Conservation (phyloP, 2,329 filamentous ascomycete species). For the Colletotrichum theobromicola region DNA sequence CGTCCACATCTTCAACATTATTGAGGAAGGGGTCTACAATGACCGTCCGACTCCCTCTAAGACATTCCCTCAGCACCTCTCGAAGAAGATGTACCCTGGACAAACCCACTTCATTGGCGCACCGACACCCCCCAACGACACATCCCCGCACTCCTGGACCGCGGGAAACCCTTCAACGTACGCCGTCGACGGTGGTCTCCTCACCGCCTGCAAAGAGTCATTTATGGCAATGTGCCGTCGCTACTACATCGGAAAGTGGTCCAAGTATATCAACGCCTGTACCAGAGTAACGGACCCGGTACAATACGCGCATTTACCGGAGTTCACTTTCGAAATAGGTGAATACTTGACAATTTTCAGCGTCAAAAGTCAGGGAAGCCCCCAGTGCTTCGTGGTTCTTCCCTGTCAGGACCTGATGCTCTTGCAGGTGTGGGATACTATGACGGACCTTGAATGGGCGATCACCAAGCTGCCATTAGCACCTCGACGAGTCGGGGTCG, state of each 20-base stretch:
- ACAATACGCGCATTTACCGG: neutral
- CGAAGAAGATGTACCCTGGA: no score
- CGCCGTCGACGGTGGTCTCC: neutral
- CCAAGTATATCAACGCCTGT: neutral
- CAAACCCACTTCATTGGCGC: no score
- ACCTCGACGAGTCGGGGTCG: neutral
- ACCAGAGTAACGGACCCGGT: neutral
- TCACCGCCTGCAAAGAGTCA: neutral
- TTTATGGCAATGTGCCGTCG: neutral
- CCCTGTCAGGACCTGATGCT: neutral
- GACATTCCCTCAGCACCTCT: neutral
- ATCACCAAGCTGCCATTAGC: neutral
- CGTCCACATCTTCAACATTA: neutral
- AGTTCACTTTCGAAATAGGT: neutral
- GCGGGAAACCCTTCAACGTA: neutral
- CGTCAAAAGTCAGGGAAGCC: neutral
- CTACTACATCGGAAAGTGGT: neutral
- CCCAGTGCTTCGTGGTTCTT: neutral
- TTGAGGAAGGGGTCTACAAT: fast-evolving
- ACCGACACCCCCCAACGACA: neutral
- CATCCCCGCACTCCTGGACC: neutral
- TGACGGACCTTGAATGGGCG: neutral
- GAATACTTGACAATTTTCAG: neutral
- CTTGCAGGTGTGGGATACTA: neutral
- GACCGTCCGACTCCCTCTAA: neutral